phyloP scores from a whole-genome alignment of 768 basidiomycete species.

The Piloderma croceum region DNA sequence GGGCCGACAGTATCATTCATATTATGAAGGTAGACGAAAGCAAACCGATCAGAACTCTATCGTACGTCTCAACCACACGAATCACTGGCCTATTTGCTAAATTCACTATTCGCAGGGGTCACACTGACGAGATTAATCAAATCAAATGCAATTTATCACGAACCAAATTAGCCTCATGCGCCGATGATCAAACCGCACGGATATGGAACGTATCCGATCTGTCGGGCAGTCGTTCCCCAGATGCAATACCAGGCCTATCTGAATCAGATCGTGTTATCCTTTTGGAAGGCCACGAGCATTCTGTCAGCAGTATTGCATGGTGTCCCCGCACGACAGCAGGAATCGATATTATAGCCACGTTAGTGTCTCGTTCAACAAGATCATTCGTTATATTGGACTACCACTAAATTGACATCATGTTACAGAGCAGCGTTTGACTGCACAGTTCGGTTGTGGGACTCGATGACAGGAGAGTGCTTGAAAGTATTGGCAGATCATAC shows the following conservation, averaged over 20 bases:
- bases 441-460: conserved; percentile 80
- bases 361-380: conserved; percentile 21
- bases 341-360: conserved; percentile 71
- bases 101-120: conserved; percentile 44
- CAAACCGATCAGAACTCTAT: conserved; percentile 55
- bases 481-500: conserved; percentile 67
- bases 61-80: conserved; percentile 38
- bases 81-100: conserved; percentile 5
- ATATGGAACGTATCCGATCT: conserved; percentile 65
- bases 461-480: conserved; percentile 68
- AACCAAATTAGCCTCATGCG: conserved; percentile 72
- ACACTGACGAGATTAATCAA: conserved; percentile 73
- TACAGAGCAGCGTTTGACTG: conserved; percentile 73
- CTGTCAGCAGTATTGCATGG: conserved; percentile 67
- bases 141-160: conserved; percentile 62
- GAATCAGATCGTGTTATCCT: conserved; percentile 35
- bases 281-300: conserved; percentile 59
- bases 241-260: conserved; percentile 39
- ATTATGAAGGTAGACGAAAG: conserved; percentile 51
- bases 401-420: conserved; percentile 2
- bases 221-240: conserved; percentile 23
- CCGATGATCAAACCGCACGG: conserved; percentile 74
- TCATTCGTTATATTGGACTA: conserved; percentile 3
- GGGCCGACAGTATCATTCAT: conserved; percentile 61
- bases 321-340: conserved; percentile 48